phyloP scores from a whole-genome alignment of 2,329 filamentous ascomycete species.

The Aureobasidium zeae region DNA sequence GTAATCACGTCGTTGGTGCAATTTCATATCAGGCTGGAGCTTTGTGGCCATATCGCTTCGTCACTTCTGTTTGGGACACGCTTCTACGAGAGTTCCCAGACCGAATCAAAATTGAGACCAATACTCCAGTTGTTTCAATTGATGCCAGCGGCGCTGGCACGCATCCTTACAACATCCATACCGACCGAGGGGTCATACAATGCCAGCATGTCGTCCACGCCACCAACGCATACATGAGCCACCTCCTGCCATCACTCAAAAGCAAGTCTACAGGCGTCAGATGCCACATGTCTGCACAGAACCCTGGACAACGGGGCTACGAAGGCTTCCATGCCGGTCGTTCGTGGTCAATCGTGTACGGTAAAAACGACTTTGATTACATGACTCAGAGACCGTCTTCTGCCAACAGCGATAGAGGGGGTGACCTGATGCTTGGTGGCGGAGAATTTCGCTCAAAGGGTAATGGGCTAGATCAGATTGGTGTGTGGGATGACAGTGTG shows the following conservation, averaged over 20 bases:
- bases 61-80: not conserved
- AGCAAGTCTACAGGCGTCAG: not conserved
- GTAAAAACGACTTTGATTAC: slow-evolving; percentile 1
- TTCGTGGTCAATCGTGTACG: slow-evolving; percentile 2
- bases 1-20: not conserved
- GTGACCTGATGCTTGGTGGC: slow-evolving; percentile 1
- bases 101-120: slow-evolving; percentile 23
- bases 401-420: too few relatives aligned
- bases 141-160: slow-evolving; percentile 21
- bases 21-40: not conserved
- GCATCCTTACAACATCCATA: slow-evolving; percentile 22
- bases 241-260: slow-evolving; percentile 20
- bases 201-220: slow-evolving; percentile 20
- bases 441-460: not conserved
- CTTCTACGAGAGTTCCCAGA: not conserved
- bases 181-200: slow-evolving; percentile 18
- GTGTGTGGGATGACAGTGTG: slow-evolving; percentile 1
- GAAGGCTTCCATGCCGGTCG: not conserved
- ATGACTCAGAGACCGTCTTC: slow-evolving; percentile 1
- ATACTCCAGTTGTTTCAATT: slow-evolving; percentile 22
- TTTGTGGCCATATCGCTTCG: slow-evolving; percentile 2
- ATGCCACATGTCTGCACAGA: slow-evolving; percentile 8
- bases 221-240: slow-evolving; percentile 22
- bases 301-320: not conserved
- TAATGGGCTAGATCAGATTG: not conserved